phyloP scores from a whole-genome alignment of 306 rosid species.

The Quercus glauca region DNA sequence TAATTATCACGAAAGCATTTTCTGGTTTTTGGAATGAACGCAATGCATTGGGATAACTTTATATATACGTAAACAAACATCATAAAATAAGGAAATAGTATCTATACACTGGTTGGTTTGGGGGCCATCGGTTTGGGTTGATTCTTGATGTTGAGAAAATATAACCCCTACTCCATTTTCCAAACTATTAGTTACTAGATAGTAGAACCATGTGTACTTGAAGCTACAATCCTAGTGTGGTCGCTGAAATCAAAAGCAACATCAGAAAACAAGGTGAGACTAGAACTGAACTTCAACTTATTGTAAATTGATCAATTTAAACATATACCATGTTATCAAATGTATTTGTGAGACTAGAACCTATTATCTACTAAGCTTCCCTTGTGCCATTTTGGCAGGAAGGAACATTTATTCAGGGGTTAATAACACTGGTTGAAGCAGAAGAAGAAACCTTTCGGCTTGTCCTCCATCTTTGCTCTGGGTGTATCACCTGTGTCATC shows the following conservation, averaged over 20 bases:
- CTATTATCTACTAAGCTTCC: constrained; percentile 32
- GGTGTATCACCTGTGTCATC: constrained; percentile 67
- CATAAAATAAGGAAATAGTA: no score
- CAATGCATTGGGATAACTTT: no score
- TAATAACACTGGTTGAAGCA: constrained; percentile 83
- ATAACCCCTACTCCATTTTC: neutral
- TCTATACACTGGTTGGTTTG: no score
- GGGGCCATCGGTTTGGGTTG: no score
- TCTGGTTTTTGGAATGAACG: no score
- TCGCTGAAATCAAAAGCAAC: constrained; percentile 13
- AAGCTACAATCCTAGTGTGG: constrained; percentile 13
- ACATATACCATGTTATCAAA: constrained; percentile 38
- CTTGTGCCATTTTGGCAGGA: constrained; percentile 27
- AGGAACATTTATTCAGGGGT: constrained; percentile 31
- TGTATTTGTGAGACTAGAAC: constrained; percentile 35
- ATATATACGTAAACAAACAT: no score
- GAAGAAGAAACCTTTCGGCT: constrained; percentile 74
- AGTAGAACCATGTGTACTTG: constrained; percentile 4
- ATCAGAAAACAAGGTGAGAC: constrained; percentile 22
- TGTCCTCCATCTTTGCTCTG: constrained; percentile 50
- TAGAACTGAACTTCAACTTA: constrained; percentile 27
- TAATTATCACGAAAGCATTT: no score
- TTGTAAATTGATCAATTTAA: constrained; percentile 26
- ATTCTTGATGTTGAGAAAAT: no score
- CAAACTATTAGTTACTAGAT: neutral